These are phyloP conservation scores for Epichloe brachyelytri DNA, from an alignment of 2,329 filamentous ascomycete species.

Conservation along the genomic window DNA sequence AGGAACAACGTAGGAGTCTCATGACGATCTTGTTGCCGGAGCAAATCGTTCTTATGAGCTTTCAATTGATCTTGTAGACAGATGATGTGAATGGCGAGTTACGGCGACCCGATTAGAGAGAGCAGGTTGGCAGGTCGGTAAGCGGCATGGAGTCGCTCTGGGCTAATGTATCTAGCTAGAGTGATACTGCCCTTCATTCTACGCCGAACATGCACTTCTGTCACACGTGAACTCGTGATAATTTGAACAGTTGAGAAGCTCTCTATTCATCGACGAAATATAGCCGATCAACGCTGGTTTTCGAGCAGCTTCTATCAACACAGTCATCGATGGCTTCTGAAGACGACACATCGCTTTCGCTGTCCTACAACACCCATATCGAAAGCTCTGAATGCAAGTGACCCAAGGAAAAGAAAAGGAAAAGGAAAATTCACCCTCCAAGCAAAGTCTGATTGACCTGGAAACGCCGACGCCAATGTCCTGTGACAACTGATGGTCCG, in stretches of 20 bases:
- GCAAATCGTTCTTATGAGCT: not conserved
- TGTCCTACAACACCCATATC: not conserved
- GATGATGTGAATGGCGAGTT: no score
- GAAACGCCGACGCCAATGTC: constrained; percentile 7
- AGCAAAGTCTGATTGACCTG: not conserved
- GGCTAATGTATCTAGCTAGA: no score
- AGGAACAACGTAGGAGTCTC: not conserved
- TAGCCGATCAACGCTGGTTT: not conserved
- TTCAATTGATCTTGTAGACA: no score
- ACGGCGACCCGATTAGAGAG: no score
- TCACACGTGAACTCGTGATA: no score
- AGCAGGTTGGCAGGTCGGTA: not conserved
- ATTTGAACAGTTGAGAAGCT: not conserved
- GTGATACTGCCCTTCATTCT: no score
- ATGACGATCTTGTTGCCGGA: not conserved
- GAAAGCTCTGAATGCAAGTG: not conserved
- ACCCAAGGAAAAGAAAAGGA: not conserved
- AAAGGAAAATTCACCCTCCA: not conserved
- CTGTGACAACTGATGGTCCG: not conserved
- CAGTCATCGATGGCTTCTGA: not conserved
- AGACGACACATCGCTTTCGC: not conserved
- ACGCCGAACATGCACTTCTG: no score
- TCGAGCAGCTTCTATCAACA: not conserved
- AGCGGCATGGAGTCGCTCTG: no score
- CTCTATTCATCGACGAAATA: not conserved